Percentiles rank a stretch among this genome's conserved stretches.
These are phyloP conservation scores for Xylaria sp. DNA, from an alignment of 2,329 filamentous ascomycete species.

Conservation along the genomic window DNA sequence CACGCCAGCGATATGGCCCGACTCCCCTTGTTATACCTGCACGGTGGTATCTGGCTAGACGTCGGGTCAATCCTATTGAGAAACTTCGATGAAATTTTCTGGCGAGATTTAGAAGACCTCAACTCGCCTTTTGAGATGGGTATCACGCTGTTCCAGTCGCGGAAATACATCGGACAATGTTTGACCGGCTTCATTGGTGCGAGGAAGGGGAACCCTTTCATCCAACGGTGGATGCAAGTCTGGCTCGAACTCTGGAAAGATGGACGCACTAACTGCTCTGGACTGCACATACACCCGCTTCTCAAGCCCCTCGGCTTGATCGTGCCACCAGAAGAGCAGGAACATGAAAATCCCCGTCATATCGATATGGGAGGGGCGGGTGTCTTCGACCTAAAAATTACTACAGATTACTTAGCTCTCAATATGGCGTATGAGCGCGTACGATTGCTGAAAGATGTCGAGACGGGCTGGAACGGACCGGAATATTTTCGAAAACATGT, in stretches of 20 bases:
- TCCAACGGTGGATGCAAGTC: neutral
- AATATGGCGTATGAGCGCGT: conserved; percentile 1
- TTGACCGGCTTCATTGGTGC: neutral
- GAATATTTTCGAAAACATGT: neutral
- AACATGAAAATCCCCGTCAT: neutral
- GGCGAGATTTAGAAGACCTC: neutral
- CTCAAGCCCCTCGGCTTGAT: neutral
- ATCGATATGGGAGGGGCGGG: neutral
- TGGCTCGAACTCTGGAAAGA: neutral
- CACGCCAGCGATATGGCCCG: neutral
- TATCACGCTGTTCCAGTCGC: neutral
- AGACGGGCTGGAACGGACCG: neutral
- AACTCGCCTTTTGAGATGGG: neutral
- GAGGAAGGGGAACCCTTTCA: neutral
- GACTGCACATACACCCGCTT: neutral
- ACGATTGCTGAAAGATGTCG: neutral
- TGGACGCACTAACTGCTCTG: neutral
- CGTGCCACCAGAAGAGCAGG: neutral
- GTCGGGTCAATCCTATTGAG: neutral
- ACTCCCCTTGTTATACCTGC: neutral
- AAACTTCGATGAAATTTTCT: neutral
- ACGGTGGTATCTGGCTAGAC: neutral
- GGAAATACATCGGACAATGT: neutral
- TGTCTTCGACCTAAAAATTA: neutral
- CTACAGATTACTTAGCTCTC: neutral